Evolutionary conservation across 768 basidiomycete species (phyloP), one percentile per base, ranked within the genome.

Genomic region (Lentinula boryana): DNA sequence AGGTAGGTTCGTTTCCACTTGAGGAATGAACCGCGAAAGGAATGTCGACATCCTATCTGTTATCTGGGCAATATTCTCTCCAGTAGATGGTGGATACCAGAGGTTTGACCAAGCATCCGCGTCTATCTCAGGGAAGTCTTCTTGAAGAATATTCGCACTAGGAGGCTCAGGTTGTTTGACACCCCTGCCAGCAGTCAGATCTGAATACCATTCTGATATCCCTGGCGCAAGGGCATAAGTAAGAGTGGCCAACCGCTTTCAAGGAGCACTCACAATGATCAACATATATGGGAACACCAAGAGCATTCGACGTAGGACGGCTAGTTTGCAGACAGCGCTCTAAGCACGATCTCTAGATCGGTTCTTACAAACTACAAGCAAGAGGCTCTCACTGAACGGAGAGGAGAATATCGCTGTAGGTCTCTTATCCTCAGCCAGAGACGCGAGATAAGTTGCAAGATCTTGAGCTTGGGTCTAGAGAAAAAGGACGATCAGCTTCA

Each of bases 301-400:
- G 77, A 0, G 83, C 81, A 44, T 75, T 70, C 16, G 92, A 82
- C 3, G 80, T 73, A 1, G 91, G 89, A 33, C 80, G 76, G 1
- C 87, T 74, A 0, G 93, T 95, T 69, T 95, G 92, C 23, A 94
- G 75, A 70, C 93, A 94, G n/a, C 93, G 88, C 73, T 93, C 91
- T 92, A 52, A 18, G 56, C n/a, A 12, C 35, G 49, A 46, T 53
- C 48, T 23, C 18, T 48, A 48, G 21, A 48, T 43, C 52, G 35
- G 15, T 18, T 36, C 38, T 56, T 18, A n/a, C 43, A 48, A 41
- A 7, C 50, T 55, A n/a, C 5, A 18, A 32, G 32, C 41, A 21
- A 23, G 32, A 54, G 21, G 16, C 27, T 68, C 72, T 68, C 74
- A 91, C 91, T 93, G 67, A 88, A 93, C 7, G 91, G 91, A 7